Evolutionary conservation across 2,329 filamentous ascomycete species (phyloP), one percentile per base, ranked within the genome.

Genomic region (Domatiomyces catenatus): DNA sequence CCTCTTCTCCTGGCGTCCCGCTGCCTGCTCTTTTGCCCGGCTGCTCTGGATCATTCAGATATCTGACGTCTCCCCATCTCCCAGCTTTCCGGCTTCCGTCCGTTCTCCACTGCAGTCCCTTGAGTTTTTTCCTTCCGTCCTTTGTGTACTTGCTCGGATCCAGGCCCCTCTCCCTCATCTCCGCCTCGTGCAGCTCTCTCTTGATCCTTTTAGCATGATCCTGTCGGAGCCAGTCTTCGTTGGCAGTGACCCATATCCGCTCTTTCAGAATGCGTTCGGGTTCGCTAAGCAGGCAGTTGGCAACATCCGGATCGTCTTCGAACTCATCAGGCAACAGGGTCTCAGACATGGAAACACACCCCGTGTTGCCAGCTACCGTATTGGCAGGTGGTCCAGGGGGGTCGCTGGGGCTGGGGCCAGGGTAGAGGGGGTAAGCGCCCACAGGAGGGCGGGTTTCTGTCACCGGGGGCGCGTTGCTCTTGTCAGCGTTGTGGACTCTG

Each of bases 161-260:
- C 5, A 67, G 64, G 28, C 67, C 67, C 42, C 56, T 62, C 43
- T 62, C 63, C 15, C 61, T 59, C 49, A 72, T 71, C 32, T 71
- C 69, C 10, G 72, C 73, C 54, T 75, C 73, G n/a, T 71, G 71
- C 17, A 80, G 65, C 36, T 88, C 86, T 52, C 81, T 77, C 42
- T 84, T 78, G 51, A 93, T 83, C 5, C 84, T 75, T 66, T 92
- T 94, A 53, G 85, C 80, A 62, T 95, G 88, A 62, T 93, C 84
- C 47, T 81, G 77, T 7, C 90, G 84, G 42, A 98, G 74, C 77
- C 89, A 98, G 58, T 93, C 87, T 64, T 92, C 88, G 66, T 98
- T 96, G 63, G 89, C 82, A 53, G 90, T 89, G 44, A 94, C 81
- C 92, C 92, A 98, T 48, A 96, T 85, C 53, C 81, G 80, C 65